Evolutionary conservation across 768 basidiomycete genomes (phyloP).

Genomic region (Astraeus odoratus): DNA sequence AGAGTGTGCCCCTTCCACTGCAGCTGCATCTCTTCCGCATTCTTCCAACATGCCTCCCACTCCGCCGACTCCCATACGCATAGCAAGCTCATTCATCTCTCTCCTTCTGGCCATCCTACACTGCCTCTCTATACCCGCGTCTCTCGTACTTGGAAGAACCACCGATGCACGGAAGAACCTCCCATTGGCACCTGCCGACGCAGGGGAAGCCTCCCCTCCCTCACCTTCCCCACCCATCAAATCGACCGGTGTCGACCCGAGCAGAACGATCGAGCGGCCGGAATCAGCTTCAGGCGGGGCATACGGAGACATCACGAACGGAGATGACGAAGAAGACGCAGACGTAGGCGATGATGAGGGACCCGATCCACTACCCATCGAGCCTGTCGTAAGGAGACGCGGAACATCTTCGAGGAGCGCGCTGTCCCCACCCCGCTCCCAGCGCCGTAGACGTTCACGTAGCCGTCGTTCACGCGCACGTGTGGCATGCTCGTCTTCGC

Average conservation of each 20-base stretch:
- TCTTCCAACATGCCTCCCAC: slow-evolving; percentile 61
- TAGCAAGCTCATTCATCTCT: slow-evolving; percentile 74
- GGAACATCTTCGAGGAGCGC: slow-evolving; percentile 61
- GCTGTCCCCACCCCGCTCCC: slow-evolving; percentile 57
- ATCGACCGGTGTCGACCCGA: slow-evolving; percentile 18
- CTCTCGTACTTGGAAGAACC: slow-evolving; percentile 58
- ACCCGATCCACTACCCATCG: slow-evolving; percentile 2
- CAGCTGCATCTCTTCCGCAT: not conserved
- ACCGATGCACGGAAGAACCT: slow-evolving; percentile 64
- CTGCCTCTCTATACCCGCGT: slow-evolving; percentile 44
- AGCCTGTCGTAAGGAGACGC: slow-evolving; percentile 33
- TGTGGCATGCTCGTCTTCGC: slow-evolving; percentile 60
- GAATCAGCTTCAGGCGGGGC: slow-evolving; percentile 22
- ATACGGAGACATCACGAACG: slow-evolving; percentile 38
- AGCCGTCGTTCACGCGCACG: slow-evolving; percentile 67
- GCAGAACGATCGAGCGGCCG: slow-evolving; percentile 17
- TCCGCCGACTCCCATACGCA: slow-evolving; percentile 76
- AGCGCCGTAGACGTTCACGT: slow-evolving; percentile 60
- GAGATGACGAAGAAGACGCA: slow-evolving; percentile 38
- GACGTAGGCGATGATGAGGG: slow-evolving; percentile 14
- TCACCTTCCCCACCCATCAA: slow-evolving; percentile 17
- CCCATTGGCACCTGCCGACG: slow-evolving; percentile 10
- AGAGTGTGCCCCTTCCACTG: not conserved
- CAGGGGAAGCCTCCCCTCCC: slow-evolving; percentile 7
- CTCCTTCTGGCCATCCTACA: slow-evolving; percentile 56